Evolutionary conservation across 202 grass and related monocot species (phyloP).

Genomic region (Tripidium arundinaceum): DNA sequence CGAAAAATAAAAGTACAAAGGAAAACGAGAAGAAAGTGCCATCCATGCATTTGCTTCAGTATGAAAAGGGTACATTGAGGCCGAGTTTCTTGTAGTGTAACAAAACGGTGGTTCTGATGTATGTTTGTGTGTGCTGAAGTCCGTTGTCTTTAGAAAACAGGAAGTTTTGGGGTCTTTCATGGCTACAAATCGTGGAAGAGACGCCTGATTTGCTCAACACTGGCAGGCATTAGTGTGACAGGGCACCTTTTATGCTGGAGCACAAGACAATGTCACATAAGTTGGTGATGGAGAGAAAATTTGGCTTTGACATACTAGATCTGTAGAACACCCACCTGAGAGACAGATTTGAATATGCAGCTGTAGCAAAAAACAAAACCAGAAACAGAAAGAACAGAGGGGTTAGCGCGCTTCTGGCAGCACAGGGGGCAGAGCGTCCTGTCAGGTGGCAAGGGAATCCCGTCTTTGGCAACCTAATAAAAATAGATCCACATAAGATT

Average conservation of each 20-base stretch:
- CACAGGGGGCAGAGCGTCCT: constrained; percentile 70
- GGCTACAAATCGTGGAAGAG: constrained; percentile 93
- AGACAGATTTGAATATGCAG: constrained; percentile 94
- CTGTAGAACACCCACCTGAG: constrained; percentile 52
- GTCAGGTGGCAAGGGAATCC: constrained; percentile 71
- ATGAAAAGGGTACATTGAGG: not conserved
- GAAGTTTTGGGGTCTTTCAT: not conserved
- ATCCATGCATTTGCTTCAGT: not conserved
- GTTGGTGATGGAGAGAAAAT: not conserved
- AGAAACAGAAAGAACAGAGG: constrained; percentile 85
- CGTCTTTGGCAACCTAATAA: constrained; percentile 76
- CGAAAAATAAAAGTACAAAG: not conserved
- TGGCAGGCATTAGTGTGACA: constrained; percentile 64
- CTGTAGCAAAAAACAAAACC: constrained; percentile 99
- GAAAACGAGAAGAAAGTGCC: not conserved
- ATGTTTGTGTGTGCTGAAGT: not conserved
- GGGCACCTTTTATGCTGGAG: constrained; percentile 90
- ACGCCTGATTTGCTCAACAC: constrained; percentile 81
- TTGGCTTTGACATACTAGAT: not conserved
- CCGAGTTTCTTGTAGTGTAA: not conserved
- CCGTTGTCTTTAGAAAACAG: not conserved
- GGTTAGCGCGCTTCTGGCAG: constrained; percentile 81
- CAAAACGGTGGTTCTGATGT: constrained; percentile 14
- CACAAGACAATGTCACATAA: constrained; percentile 10
- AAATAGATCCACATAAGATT: constrained; percentile 21